These are phyloP conservation scores for Xylaria sp. DNA, from an alignment of 2,329 filamentous ascomycete genomes.

Conservation along the genomic window DNA sequence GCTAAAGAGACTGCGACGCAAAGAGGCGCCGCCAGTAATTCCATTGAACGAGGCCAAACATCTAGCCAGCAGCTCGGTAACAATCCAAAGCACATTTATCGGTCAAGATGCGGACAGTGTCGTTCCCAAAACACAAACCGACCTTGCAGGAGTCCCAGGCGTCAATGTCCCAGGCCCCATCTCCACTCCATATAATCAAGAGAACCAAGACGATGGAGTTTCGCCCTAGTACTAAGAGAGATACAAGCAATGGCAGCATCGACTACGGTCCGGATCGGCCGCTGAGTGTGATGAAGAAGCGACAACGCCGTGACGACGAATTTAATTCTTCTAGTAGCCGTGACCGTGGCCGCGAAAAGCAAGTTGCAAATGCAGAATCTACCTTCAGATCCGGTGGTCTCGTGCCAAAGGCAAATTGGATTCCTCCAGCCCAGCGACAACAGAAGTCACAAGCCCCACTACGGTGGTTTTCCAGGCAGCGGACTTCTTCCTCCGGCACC, in stretches of 20 bases:
- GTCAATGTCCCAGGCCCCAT: slow-evolving; percentile 31
- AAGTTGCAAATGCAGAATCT: not conserved
- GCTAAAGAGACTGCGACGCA: not conserved
- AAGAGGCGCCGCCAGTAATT: not conserved
- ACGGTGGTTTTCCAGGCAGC: slow-evolving; percentile 36
- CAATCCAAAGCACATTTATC: slow-evolving; percentile 37
- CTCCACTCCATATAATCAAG: slow-evolving; percentile 39
- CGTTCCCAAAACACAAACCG: slow-evolving; percentile 17
- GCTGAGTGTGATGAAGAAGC: slow-evolving; percentile 38
- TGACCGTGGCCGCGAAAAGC: slow-evolving; percentile 6
- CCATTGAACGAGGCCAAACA: not conserved
- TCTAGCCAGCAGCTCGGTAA: slow-evolving; percentile 28
- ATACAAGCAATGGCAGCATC: slow-evolving; percentile 32
- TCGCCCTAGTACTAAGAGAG: slow-evolving; percentile 28
- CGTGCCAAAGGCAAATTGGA: not conserved
- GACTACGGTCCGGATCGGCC: slow-evolving; percentile 33
- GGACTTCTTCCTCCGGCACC: slow-evolving; percentile 33
- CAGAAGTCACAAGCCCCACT: slow-evolving; percentile 30
- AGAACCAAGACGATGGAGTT: slow-evolving; percentile 35
- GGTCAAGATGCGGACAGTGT: slow-evolving; percentile 24
- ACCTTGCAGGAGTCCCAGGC: slow-evolving; percentile 20
- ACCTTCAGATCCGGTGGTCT: not conserved
- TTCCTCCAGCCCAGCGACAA: slow-evolving; percentile 22
- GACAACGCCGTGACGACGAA: slow-evolving; percentile 21
- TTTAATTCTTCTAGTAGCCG: not conserved